Base-by-base conservation (phyloP, 495 filamentous ascomycete species). In the Xylaria telfairii region DNA sequence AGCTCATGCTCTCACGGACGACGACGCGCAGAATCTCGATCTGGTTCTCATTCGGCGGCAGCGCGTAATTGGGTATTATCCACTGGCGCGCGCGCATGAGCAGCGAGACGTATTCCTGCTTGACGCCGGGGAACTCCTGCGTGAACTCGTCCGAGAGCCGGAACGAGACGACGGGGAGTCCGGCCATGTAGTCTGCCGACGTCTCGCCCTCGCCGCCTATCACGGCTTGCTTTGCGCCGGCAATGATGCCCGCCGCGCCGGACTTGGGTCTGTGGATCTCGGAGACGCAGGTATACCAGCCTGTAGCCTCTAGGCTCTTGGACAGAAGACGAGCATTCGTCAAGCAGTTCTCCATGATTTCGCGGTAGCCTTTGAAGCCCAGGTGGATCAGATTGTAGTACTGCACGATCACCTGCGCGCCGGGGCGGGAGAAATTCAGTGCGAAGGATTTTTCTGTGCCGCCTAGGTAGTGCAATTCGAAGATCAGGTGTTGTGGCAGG, bases 331-430 rank as follows among this genome's bases (percentile, higher is more conserved):
- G 84, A 0, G 92, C 91, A 68, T 92, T 92, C 41, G 85, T 75
- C n/a, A 94, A 80, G 70, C 89, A 87, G 73, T 91, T 92, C 72
- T 91, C 89, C 89, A 93, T 92, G 70, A 92, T 86, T 42, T 82
- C 77, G 53, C 81, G 83, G 75, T 89, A 94, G 30, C 92, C 92
- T 0, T 82, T 79, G 78, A 88, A 90, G 5, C 92, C 92, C 6
- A 94, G 87, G 72, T 92, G 90, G 62, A 93, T 90, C 17, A 93
- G 84, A 76, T 93, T 93, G 78, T 88, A 94, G 77, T 93, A 94
- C 76, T 94, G 92, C 9, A 84, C 91, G 62, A 93, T 87, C 39
- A 93, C 84, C 70, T 93, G 92, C 0, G 88, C 88, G 17, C 90
- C 91, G 0, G 92, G 92, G 0, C 91, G 85, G 3, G 89, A 91